These are phyloP conservation scores for Dissoconium aciculare DNA, from an alignment of 2,329 filamentous ascomycete species.

Conservation along the genomic window DNA sequence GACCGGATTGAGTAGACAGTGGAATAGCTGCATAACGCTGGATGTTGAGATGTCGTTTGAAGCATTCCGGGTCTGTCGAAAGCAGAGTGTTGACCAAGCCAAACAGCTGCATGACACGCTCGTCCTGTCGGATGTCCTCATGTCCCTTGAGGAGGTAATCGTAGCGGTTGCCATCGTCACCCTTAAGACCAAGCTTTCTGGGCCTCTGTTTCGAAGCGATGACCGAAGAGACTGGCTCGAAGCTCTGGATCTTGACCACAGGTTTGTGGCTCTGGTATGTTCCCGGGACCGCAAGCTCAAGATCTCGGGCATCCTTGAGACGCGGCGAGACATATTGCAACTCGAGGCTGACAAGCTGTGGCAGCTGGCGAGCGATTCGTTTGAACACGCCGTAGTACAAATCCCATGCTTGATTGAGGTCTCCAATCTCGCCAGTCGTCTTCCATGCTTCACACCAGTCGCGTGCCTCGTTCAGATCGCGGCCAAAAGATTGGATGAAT, in stretches of 20 bases:
- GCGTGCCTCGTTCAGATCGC: slow-evolving; percentile 83
- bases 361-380: slow-evolving; percentile 82
- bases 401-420: slow-evolving; percentile 97
- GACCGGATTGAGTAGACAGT: slow-evolving; percentile 85
- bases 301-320: slow-evolving; percentile 66
- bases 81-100: slow-evolving; percentile 93
- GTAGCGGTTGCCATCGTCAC: slow-evolving; percentile 77
- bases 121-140: slow-evolving; percentile 96
- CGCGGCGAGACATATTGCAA: slow-evolving; percentile 94
- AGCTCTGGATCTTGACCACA: slow-evolving; percentile 72
- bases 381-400: slow-evolving; percentile 98
- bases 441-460: slow-evolving; percentile 94
- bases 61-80: slow-evolving; percentile 83
- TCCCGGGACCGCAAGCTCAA: slow-evolving; percentile 90
- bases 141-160: slow-evolving; percentile 94
- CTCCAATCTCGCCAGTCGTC: slow-evolving; percentile 73
- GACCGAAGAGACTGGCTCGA: slow-evolving; percentile 78
- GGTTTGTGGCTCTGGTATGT: slow-evolving; percentile 72
- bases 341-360: slow-evolving; percentile 82
- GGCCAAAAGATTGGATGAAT: slow-evolving; percentile 91
- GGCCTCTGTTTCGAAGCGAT: slow-evolving; percentile 96
- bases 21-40: slow-evolving; percentile 95
- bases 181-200: slow-evolving; percentile 71
- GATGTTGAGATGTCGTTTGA: slow-evolving; percentile 93
- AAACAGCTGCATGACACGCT: slow-evolving; percentile 98